Percentiles rank a stretch among this genome's conserved stretches.
Evolutionary conservation across 2,329 filamentous ascomycete species (phyloP).

Genomic region (Diaporthe vaccinii): DNA sequence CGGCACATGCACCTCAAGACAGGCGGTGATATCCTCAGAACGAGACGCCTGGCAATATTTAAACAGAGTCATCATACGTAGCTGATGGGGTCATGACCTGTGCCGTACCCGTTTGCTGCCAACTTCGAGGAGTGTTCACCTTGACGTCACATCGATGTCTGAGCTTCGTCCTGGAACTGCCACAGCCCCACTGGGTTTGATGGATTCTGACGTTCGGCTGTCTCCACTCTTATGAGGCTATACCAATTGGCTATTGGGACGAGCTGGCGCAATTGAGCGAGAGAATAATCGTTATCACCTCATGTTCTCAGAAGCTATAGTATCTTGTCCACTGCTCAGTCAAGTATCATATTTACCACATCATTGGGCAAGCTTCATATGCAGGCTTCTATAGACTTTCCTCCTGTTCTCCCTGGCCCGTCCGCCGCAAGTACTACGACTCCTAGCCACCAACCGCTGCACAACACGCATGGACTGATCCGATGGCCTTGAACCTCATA

Average conservation of each 20-base stretch:
- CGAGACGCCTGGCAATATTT: neutral
- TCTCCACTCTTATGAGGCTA: conserved; percentile 28
- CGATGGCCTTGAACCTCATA: neutral
- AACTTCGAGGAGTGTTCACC: conserved; percentile 6
- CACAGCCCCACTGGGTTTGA: neutral
- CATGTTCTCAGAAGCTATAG: neutral
- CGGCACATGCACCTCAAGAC: neutral
- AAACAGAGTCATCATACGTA: neutral
- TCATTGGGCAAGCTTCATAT: neutral
- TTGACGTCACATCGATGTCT: conserved; percentile 30
- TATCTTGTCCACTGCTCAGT: neutral
- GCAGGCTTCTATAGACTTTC: neutral
- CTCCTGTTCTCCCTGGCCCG: neutral
- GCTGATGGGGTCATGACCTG: neutral
- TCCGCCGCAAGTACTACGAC: neutral
- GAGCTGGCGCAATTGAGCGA: conserved; percentile 17
- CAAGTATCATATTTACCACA: neutral
- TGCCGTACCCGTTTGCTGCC: neutral
- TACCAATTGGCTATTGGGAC: neutral
- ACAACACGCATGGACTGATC: too few species aligned
- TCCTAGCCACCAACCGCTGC: neutral
- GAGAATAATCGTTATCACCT: neutral
- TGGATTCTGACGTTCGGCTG: neutral
- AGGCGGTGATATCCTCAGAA: neutral
- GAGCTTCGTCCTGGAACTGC: neutral